Conservation (phyloP, 2,329 filamentous ascomycete genomes). For the Fusarium coicis region DNA sequence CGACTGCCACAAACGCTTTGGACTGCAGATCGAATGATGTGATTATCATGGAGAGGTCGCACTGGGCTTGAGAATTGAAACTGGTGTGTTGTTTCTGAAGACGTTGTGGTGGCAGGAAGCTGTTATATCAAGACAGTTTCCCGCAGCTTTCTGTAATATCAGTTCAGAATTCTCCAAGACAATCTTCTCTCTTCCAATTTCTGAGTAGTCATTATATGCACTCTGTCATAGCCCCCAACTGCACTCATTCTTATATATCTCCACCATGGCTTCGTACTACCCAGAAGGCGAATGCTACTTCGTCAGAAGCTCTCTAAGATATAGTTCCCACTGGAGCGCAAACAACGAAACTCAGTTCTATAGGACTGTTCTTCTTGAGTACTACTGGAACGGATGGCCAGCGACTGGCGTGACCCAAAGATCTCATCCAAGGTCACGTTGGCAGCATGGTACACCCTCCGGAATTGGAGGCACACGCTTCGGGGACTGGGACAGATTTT, state of each 20-base stretch:
- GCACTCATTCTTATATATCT: rapidly evolving
- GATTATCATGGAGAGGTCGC: rapidly evolving
- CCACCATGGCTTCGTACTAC: slow-evolving; percentile 10
- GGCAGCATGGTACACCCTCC: rapidly evolving
- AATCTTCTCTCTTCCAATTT: not conserved
- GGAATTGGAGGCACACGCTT: rapidly evolving
- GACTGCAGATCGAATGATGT: not conserved
- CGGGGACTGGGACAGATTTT: slow-evolving; percentile 12
- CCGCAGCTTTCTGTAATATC: not conserved
- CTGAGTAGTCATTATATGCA: rapidly evolving
- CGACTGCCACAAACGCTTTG: not conserved
- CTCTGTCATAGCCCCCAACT: not conserved
- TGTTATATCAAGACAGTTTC: not conserved
- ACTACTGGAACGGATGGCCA: slow-evolving; percentile 10
- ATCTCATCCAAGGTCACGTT: not conserved
- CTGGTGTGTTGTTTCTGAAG: rapidly evolving
- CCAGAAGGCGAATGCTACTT: slow-evolving; percentile 28
- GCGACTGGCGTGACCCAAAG: not conserved
- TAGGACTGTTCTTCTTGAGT: not conserved
- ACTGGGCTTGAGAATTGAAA: rapidly evolving
- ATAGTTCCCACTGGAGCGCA: not conserved
- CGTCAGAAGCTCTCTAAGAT: not conserved
- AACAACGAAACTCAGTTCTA: not conserved
- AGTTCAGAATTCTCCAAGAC: not conserved
- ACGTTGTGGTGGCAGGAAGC: not conserved